A percentile compares a stretch with the other conserved stretches of the same genome.
These are phyloP conservation scores for Paspalum notatum DNA, from an alignment of 176 grass and related monocot genomes.

Conservation along the genomic window DNA sequence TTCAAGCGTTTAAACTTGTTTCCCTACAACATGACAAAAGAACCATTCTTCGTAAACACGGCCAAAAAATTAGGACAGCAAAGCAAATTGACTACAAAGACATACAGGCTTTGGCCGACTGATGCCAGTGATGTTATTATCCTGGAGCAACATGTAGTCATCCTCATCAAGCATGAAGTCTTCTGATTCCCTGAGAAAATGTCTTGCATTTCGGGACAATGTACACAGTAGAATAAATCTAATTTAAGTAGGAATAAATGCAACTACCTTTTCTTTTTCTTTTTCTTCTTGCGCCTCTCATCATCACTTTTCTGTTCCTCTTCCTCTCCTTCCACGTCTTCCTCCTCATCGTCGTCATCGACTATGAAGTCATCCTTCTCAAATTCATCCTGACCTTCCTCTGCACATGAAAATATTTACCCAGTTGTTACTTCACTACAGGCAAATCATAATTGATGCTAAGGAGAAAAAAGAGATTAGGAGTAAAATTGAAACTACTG, in stretches of 20 bases:
- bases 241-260: slow-evolving; percentile 12
- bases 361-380: slow-evolving; percentile 98
- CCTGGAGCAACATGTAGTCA: slow-evolving; percentile 96
- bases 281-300: slow-evolving; percentile 84
- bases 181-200: slow-evolving; percentile 68
- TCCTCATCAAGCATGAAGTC: slow-evolving; percentile 91
- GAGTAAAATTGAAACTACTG: not conserved
- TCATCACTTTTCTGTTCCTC: slow-evolving; percentile 74
- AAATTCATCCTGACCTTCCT: slow-evolving; percentile 86
- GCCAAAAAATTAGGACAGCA: not conserved
- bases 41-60: not conserved
- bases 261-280: slow-evolving; percentile 75
- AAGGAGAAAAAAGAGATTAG: not conserved
- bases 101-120: slow-evolving; percentile 78
- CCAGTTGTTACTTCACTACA: not conserved
- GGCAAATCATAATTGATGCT: not conserved
- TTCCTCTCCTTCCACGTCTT: slow-evolving; percentile 64
- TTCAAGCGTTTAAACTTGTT: slow-evolving; percentile 91
- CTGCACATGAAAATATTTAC: slow-evolving; percentile 45
- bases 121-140: slow-evolving; percentile 90
- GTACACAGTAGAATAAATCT: slow-evolving; percentile 27
- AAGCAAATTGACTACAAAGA: not conserved
- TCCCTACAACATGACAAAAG: slow-evolving; percentile 47
- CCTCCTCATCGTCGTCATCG: slow-evolving; percentile 87
- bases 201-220: slow-evolving; percentile 29